Evolutionary conservation across 2,329 filamentous ascomycete genomes (phyloP), one percentile per base, ranked within the genome.

Genomic region (Laburnicola sp.): DNA sequence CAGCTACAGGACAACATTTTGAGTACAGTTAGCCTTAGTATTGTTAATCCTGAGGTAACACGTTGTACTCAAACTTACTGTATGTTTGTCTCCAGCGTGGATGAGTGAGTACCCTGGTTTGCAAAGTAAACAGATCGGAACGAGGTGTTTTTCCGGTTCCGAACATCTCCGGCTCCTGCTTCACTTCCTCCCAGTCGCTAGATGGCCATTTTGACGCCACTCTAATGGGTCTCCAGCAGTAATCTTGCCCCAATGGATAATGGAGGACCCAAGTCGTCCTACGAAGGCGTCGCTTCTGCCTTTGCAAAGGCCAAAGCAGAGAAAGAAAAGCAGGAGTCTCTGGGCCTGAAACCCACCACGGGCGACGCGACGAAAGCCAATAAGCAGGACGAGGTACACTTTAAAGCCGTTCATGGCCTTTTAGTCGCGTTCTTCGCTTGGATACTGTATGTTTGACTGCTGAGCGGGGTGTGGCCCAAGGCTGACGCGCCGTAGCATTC

Each of bases 401-500:
- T 82, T 74, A 81, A 81, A 58, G 77, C 78, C 39, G 72, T 76
- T 23, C 80, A 82, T 69, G 75, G 74, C 26, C 71, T 81, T 36
- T 61, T 82, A 9, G 75, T 86, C 30, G 82, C 78, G 32, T 89
- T 92, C 70, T 89, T 90, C 78, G 69, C 79, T 34, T 86, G 86
- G 78, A 76, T 92, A 68, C 75, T 89, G 70, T 83, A 75, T 44
- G 62, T 43, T 27, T 37, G 8, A 30, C 8, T 23, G 21, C 31
- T n/a, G 9, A 36, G 21, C 8, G 27, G 9, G 22, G 28, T 10
- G 10, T 3, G 21, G n/a, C 11, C 6, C 10, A 30, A 4, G n/a
- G 39, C 51, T 65, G 36, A 65, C 43, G 40, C 26, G 4, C n/a
- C 36, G 4, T 61, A 86, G 84, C 57, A 65, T 82, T 58, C 81